These are phyloP conservation scores for Trichophyton schoenleinii DNA, from an alignment of 2,329 filamentous ascomycete species.

Conservation along the genomic window DNA sequence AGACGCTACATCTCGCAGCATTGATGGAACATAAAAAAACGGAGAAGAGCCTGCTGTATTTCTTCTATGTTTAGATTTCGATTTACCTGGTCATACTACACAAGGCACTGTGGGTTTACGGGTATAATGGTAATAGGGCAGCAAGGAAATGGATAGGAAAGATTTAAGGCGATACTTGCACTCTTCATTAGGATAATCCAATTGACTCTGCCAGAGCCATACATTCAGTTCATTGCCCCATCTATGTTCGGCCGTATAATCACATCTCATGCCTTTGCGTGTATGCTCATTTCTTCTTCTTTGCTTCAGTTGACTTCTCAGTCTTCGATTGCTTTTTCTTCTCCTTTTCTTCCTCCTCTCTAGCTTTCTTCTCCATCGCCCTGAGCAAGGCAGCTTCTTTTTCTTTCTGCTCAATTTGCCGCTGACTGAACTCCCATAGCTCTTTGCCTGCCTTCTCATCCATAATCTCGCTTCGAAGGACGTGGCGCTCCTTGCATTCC, in stretches of 20 bases:
- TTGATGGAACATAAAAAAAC: not conserved
- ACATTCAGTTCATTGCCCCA: not conserved
- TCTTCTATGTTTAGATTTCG: not conserved
- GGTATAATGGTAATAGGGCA: not conserved
- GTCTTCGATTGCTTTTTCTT: constrained; percentile 14
- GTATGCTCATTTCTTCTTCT: not conserved
- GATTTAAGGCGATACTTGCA: not conserved
- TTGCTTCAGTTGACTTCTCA: not conserved
- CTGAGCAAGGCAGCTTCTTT: constrained; percentile 59
- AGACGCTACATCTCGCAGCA: not conserved
- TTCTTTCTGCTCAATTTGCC: constrained; percentile 67
- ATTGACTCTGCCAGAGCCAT: not conserved
- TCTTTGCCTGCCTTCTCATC: constrained; percentile 71
- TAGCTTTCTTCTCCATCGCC: constrained; percentile 44
- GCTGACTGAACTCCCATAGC: constrained; percentile 81
- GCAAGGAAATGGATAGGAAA: not conserved
- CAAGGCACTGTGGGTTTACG: not conserved
- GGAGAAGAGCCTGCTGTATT: not conserved
- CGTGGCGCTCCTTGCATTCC: constrained; percentile 69
- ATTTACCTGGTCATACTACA: not conserved
- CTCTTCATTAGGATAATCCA: not conserved
- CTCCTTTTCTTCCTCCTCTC: constrained; percentile 16
- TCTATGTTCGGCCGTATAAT: not conserved
- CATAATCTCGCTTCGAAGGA: constrained; percentile 57
- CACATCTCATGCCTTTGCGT: not conserved